Percentiles rank a stretch among this genome's conserved stretches.
These are phyloP conservation scores for Mycena amicta DNA, from an alignment of 768 basidiomycete species.

Conservation along the genomic window DNA sequence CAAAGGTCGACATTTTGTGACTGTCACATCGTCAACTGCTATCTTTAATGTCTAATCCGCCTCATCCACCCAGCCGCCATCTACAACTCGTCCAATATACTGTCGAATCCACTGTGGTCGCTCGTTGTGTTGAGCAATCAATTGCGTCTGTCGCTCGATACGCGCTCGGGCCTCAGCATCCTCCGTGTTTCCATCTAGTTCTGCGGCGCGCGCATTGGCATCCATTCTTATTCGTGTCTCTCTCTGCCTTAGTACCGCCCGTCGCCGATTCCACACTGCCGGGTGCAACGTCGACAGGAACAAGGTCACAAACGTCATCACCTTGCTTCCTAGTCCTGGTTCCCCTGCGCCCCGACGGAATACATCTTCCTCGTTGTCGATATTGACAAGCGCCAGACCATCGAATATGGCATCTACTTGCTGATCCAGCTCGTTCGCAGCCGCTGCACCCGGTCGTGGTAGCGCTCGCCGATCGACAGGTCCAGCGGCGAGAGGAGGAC, in stretches of 20 bases:
- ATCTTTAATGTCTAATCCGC: conserved; percentile 48
- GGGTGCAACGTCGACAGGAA: conserved; percentile 68
- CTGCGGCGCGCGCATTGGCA: conserved; percentile 46
- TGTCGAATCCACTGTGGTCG: conserved; percentile 63
- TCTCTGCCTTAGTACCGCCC: conserved; percentile 56
- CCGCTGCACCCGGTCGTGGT: conserved; percentile 4
- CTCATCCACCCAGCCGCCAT: conserved; percentile 72
- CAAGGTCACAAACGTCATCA: conserved; percentile 55
- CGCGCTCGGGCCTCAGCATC: conserved; percentile 34
- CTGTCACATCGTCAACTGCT: conserved; percentile 7
- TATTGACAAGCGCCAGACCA: conserved; percentile 57
- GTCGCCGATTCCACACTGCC: conserved; percentile 72
- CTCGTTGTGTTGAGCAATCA: conserved; percentile 51
- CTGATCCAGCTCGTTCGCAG: conserved; percentile 21
- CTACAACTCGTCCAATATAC: conserved; percentile 67
- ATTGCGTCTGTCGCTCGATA: conserved; percentile 40
- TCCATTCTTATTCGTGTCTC: conserved; percentile 73
- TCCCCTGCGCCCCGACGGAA: conserved; percentile 42
- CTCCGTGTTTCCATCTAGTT: conserved; percentile 31
- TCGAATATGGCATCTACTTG: conserved; percentile 46
- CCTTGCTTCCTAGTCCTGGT: conserved; percentile 53
- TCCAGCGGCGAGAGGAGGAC: conserved; percentile 12
- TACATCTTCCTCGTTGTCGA: conserved; percentile 56
- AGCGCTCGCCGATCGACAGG: not conserved
- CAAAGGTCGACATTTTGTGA: conserved; percentile 68